These are phyloP conservation scores for Onygena corvina DNA, from an alignment of 2,329 filamentous ascomycete species.

Conservation along the genomic window DNA sequence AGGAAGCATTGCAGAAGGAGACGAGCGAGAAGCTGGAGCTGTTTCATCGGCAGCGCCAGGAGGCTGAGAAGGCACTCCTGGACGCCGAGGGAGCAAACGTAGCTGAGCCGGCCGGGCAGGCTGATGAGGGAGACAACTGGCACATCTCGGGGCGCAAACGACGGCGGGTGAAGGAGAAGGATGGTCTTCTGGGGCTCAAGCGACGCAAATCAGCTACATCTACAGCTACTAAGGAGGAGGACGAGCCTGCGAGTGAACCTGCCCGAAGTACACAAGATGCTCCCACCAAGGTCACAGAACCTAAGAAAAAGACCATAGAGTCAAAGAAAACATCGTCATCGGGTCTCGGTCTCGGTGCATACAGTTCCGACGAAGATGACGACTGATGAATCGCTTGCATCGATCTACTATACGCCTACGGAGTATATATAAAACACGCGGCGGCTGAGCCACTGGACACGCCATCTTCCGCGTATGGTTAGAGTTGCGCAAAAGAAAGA, in stretches of 20 bases:
- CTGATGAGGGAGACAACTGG: slow-evolving; percentile 38
- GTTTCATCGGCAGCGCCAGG: slow-evolving; percentile 49
- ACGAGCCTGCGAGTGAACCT: background rate
- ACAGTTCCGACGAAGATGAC: slow-evolving; percentile 32
- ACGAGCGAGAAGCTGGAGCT: slow-evolving; percentile 47
- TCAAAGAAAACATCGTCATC: slow-evolving; percentile 19
- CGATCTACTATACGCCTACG: too few relatives aligned
- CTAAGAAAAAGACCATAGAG: slow-evolving; percentile 9
- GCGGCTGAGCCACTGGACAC: background rate
- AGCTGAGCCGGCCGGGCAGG: slow-evolving; percentile 15
- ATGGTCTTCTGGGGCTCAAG: slow-evolving; percentile 31
- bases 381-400: slow-evolving; percentile 6
- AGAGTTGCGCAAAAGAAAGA: background rate
- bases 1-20: slow-evolving; percentile 46
- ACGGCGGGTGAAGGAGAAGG: slow-evolving; percentile 39
- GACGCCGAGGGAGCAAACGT: slow-evolving; percentile 27
- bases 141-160: slow-evolving; percentile 40
- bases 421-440: too few relatives aligned
- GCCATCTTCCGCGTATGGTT: background rate
- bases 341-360: slow-evolving; percentile 27
- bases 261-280: background rate
- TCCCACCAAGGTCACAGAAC: slow-evolving; percentile 1
- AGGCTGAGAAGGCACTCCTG: slow-evolving; percentile 41
- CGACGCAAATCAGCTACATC: slow-evolving; percentile 30
- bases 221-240: background rate